Percentiles rank a stretch among this genome's conserved stretches.
Evolutionary conservation across 768 basidiomycete species (phyloP).

Genomic region (Favolaschia claudopus): DNA sequence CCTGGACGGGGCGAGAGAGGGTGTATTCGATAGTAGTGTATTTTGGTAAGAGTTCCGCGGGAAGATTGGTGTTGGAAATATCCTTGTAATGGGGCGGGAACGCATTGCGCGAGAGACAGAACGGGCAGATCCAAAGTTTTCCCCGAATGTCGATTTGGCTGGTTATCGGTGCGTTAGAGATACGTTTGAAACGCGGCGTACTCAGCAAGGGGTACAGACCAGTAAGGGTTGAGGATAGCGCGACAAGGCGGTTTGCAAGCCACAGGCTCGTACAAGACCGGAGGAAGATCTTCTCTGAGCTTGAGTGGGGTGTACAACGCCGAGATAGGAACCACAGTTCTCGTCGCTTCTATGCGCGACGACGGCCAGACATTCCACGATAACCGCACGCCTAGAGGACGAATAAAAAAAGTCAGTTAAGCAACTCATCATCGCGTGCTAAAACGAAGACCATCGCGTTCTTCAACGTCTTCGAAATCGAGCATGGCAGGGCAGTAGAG

Average conservation of each 20-base stretch:
- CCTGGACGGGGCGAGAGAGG: conserved; percentile 87
- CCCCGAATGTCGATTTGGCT: conserved; percentile 99
- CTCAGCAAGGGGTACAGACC: conserved; percentile 57
- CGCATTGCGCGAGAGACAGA: conserved; percentile 95
- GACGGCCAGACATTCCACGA: conserved; percentile 99
- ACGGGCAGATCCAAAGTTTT: conserved; percentile 99
- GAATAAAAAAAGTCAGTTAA: neutral
- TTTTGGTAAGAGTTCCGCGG: conserved; percentile 94
- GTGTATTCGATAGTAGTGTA: conserved; percentile 99
- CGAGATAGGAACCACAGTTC: conserved; percentile 98
- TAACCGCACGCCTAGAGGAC: conserved; percentile 78
- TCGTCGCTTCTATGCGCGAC: conserved; percentile 95
- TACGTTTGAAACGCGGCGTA: conserved; percentile 3
- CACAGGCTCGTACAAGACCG: conserved; percentile 97
- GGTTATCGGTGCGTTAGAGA: conserved; percentile 9
- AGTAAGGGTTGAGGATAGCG: conserved; percentile 97
- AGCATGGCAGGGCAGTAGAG: conserved; percentile 53
- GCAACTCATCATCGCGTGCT: neutral
- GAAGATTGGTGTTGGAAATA: conserved; percentile 95
- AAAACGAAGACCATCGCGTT: conserved; percentile 80
- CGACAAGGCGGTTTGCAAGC: conserved; percentile 98
- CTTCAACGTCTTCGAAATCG: conserved; percentile 97
- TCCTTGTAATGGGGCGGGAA: conserved; percentile 99
- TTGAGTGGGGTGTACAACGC: conserved; percentile 97
- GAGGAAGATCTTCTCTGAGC: conserved; percentile 91